These are phyloP conservation scores for Amanita jacksonii DNA, from an alignment of 768 basidiomycete species.

Conservation along the genomic window DNA sequence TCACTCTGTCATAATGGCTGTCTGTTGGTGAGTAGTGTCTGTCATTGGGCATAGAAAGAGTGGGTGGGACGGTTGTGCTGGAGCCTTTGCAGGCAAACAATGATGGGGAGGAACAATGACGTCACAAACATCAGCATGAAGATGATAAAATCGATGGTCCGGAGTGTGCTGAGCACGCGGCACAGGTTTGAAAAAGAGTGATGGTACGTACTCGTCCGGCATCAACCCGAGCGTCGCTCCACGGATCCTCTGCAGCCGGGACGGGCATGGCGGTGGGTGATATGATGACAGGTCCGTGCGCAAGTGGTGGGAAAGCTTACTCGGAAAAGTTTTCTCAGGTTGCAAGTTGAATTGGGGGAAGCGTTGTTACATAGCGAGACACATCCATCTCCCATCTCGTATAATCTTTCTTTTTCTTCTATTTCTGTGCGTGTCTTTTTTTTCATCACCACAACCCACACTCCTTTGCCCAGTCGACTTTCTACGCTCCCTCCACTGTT, in stretches of 20 bases:
- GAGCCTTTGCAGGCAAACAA: slow-evolving; percentile 2
- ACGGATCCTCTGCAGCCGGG: not conserved
- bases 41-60: not conserved
- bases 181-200: not conserved
- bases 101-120: not conserved
- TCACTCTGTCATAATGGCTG: too few species aligned
- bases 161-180: too few species aligned
- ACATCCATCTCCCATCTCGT: too few species aligned
- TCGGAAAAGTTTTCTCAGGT: slow-evolving; percentile 5
- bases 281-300: slow-evolving; percentile 11
- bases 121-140: not conserved
- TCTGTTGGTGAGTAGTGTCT: slow-evolving; percentile 5
- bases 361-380: slow-evolving; percentile 9
- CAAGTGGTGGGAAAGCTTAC: slow-evolving; percentile 6
- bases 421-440: slow-evolving; percentile 24
- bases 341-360: slow-evolving; percentile 1
- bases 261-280: too few species aligned
- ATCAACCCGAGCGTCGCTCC: too few species aligned
- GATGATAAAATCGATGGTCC: too few species aligned
- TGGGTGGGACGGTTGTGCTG: slow-evolving; percentile 7
- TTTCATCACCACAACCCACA: slow-evolving; percentile 16
- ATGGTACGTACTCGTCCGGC: not conserved
- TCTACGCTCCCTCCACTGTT: slow-evolving; percentile 6
- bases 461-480: slow-evolving; percentile 17
- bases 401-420: slow-evolving; percentile 15